A percentile compares a stretch with the other conserved stretches of the same genome.
Conservation (phyloP, 2,329 filamentous ascomycete genomes). For the Xylaria sp. region DNA sequence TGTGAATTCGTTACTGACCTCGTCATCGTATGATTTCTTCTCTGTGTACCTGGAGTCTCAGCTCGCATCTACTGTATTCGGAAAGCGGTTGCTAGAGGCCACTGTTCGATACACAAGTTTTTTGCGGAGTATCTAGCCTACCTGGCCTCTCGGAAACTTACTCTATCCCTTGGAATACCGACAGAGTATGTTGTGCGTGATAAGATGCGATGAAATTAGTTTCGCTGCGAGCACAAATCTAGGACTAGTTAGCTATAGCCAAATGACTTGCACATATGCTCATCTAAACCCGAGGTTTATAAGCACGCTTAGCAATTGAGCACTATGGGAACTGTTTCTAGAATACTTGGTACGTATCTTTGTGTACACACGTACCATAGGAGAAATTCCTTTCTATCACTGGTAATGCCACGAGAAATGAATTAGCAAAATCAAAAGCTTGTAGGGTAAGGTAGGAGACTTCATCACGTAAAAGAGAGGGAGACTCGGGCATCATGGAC, state of each 20-base stretch:
- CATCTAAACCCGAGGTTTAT: neutral
- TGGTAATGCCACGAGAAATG: neutral
- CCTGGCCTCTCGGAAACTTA: neutral
- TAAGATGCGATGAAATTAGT: neutral
- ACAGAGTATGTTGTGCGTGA: neutral
- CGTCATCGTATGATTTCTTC: neutral
- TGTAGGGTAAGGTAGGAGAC: too few relatives aligned
- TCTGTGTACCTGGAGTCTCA: neutral
- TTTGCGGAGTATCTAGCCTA: neutral
- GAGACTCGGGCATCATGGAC: neutral
- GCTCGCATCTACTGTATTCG: neutral
- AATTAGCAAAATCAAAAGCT: too few relatives aligned
- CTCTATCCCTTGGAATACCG: neutral
- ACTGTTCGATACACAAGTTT: neutral
- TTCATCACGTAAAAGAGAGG: conserved; percentile 41
- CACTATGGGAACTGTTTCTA: neutral
- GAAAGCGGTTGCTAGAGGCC: conserved; percentile 4
- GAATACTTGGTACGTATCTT: neutral
- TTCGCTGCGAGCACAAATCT: neutral
- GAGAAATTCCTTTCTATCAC: neutral
- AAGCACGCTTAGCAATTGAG: neutral
- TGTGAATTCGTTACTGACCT: neutral
- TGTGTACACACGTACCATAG: too few relatives aligned
- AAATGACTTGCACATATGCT: neutral
- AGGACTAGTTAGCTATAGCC: neutral